Evolutionary conservation across 2,329 filamentous ascomycete genomes (phyloP).

Genomic region (Conoideocrella luteorostrata): DNA sequence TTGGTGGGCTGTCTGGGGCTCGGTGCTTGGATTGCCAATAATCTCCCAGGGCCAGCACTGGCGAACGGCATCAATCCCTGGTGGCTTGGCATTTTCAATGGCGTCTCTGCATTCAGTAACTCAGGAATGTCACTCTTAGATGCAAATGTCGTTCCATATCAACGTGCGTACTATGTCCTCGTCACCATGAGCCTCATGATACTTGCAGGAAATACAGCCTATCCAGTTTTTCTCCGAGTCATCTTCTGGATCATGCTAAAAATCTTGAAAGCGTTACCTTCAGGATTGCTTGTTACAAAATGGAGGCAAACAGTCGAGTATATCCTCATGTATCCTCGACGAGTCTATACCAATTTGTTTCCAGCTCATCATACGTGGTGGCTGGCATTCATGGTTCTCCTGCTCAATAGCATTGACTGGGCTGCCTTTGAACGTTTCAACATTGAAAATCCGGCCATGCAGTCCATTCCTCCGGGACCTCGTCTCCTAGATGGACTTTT

Average conservation of each 20-base stretch:
- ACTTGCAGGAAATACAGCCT: slow-evolving; percentile 60
- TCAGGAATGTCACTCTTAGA: slow-evolving; percentile 64
- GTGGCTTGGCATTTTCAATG: slow-evolving; percentile 65
- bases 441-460: slow-evolving; percentile 51
- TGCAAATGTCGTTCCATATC: slow-evolving; percentile 58
- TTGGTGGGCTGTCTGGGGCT: slow-evolving; percentile 51
- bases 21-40: slow-evolving; percentile 52
- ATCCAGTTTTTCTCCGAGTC: slow-evolving; percentile 56
- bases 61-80: slow-evolving; percentile 57
- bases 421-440: slow-evolving; percentile 59
- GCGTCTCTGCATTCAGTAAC: slow-evolving; percentile 64
- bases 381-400: slow-evolving; percentile 50
- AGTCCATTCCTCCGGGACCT: slow-evolving; percentile 42
- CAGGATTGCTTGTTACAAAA: slow-evolving; percentile 13
- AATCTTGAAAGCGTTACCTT: not conserved
- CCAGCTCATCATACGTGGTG: slow-evolving; percentile 59
- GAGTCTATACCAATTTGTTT: slow-evolving; percentile 59
- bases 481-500: slow-evolving; percentile 60
- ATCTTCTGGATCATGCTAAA: slow-evolving; percentile 43
- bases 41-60: slow-evolving; percentile 41
- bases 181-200: slow-evolving; percentile 51
- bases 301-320: slow-evolving; percentile 46
- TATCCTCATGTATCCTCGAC: slow-evolving; percentile 48
- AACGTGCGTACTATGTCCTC: slow-evolving; percentile 43
- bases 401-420: slow-evolving; percentile 42